These are phyloP conservation scores for rapeseed (Brassica napus) DNA, from an alignment of 345 rosid species.

Conservation along the genomic window Da-Ae NC_063437.1:12540501-12541000, in stretches of 20 bases:
- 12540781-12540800: background rate
- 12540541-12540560: background rate
- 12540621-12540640: background rate
- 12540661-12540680: background rate
- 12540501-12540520: background rate
- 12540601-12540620: background rate
- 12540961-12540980: background rate
- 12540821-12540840: background rate
- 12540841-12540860: conserved; percentile 20
- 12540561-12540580: background rate
- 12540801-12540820: background rate
- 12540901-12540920: conserved; percentile 1
- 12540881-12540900: conserved; percentile 20
- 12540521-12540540: background rate
- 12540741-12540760: background rate
- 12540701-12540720: background rate
- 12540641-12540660: background rate
- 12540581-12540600: background rate
- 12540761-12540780: background rate
- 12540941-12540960: conserved; percentile 12
- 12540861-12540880: background rate
- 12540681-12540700: background rate
- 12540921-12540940: conserved; percentile 18
- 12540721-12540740: background rate
- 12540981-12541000: background rate